phyloP scores from a whole-genome alignment of 2,329 filamentous ascomycete genomes.

The Pseudopithomyces maydicus region DNA sequence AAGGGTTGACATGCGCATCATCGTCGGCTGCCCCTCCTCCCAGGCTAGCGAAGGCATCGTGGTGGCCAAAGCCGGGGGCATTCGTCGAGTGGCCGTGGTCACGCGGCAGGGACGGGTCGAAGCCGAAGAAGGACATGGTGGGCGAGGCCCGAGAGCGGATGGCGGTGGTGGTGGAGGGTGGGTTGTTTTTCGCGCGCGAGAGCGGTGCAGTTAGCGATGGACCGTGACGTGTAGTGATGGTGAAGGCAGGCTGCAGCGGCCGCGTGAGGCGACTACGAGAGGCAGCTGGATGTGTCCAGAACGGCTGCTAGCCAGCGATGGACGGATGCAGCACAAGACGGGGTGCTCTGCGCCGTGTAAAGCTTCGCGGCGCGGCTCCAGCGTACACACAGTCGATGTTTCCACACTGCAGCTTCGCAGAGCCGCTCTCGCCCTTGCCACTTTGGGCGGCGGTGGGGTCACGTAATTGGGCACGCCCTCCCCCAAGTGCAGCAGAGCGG shows the following conservation, averaged over 20 bases:
- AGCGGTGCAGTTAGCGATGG: conserved; percentile 1
- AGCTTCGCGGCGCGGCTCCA: not conserved
- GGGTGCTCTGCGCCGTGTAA: not conserved
- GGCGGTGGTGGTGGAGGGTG: not conserved
- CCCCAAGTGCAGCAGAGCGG: not conserved
- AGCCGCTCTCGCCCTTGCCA: conserved; percentile 6
- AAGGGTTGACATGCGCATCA: conserved; percentile 57
- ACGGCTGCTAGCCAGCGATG: not conserved
- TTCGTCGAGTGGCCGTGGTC: conserved; percentile 68
- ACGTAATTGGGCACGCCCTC: conserved; percentile 1
- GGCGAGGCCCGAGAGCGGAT: conserved; percentile 13
- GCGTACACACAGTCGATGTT: not conserved
- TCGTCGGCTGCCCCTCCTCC: conserved; percentile 64
- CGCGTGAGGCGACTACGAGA: conserved; percentile 7
- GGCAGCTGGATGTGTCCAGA: not conserved
- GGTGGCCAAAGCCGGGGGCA: conserved; percentile 81
- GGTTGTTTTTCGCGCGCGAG: not conserved
- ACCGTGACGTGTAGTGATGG: conserved; percentile 26
- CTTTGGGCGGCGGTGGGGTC: not conserved
- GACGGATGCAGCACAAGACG: conserved; percentile 6
- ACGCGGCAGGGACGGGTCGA: conserved; percentile 71
- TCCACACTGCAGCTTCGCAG: conserved; percentile 3
- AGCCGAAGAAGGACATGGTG: conserved; percentile 89
- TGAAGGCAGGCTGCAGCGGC: conserved; percentile 15
- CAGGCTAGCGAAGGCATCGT: conserved; percentile 88